Evolutionary conservation across 2,329 filamentous ascomycete species (phyloP), one percentile per base, ranked within the genome.

Genomic region (Didymella sp.): DNA sequence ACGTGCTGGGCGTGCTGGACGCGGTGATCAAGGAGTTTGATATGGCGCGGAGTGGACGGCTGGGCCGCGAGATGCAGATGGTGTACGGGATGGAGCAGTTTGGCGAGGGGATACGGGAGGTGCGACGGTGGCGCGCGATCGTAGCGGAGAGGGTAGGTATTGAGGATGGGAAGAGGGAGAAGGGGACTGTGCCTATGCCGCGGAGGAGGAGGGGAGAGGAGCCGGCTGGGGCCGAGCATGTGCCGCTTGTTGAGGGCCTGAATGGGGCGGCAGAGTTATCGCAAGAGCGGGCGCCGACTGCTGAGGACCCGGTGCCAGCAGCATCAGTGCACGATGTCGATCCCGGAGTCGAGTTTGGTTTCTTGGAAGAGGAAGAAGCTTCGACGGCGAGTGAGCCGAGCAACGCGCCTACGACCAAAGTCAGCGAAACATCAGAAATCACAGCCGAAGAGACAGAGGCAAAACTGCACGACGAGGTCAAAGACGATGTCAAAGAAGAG

Each of bases 1-100:
- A 73, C 21, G 86, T 84, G 0, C 69, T 79, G 12, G 57, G 63
- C 2, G 43, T 81, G 5, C 60, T 82, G 0, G 67, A 76, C 13
- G 49, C 54, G 2, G 75, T 81, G 6, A 58, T 76, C 8, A 52
- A 57, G 9, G 68, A 76, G 44, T 62, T 62, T 28, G 40, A 63
- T 1, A 51, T 63, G 25, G 71, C 69, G 6, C 44, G 50, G 7
- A 53, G 54, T 4, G 75, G 76, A 0, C 38, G 57, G 6, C 47
- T 69, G 35, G 75, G 76, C 22, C 56, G 43, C n/a, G 59, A 61
- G 11, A 56, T 73, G 35, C 60, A 69, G 42, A 60, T 68, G 17
- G 62, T 79, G 7, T 74, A 73, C 56, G 58, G 55, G 1, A 75
- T 77, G 64, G 76, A 79, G n/a, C 59, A 69, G 22, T 73, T 71